Base-by-base conservation (phyloP, 768 basidiomycete species). In the Serpula lacrymans region DNA sequence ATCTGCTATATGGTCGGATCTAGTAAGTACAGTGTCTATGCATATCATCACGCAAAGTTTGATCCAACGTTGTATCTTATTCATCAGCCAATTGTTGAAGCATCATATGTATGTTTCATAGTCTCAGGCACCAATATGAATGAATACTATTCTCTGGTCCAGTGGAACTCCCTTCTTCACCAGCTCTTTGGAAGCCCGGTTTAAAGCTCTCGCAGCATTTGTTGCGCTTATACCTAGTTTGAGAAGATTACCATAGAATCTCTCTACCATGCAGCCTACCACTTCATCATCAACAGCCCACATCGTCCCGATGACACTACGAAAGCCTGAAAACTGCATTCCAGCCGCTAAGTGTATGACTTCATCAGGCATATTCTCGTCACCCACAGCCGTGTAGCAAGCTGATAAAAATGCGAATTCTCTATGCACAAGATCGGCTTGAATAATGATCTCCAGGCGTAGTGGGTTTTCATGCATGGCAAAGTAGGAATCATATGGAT, bases 291-390 rank as follows among this genome's bases (percentile, higher is more conserved):
- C 49, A 0, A 66, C 60, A 2, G 60, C 47, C 64, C 66, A 67
- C 27, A 64, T 49, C 1, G 64, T 59, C 7, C 59, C 65, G 6
- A 67, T n/a, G 27, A 62, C 59, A 17, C 64, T 59, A 30, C 51
- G 51, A 10, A 57, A 56, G 4, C 64, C 66, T 1, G 51, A 46
- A 40, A 55, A 57, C 16, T 63, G 53, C 48, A 63, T 33, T 2
- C 52, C 59, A 5, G 63, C 59, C 5, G 58, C 53, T 21, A 64
- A 51, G 37, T 64, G 63, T 5, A 61, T 34, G 16, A 54, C 52
- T 29, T 61, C 62, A 8, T 58, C 59, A 1, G 61, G 54, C 1
- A 41, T 46, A 7, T 42, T 28, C 16, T 4, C 34, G 17, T 60
- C 52, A 2, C 61, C 57, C 11, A 39, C 48, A 13, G 56, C 58